Evolutionary conservation across 2,329 filamentous ascomycete species (phyloP), one percentile per base, ranked within the genome.

Genomic region (Ustilaginoidea virens): DNA sequence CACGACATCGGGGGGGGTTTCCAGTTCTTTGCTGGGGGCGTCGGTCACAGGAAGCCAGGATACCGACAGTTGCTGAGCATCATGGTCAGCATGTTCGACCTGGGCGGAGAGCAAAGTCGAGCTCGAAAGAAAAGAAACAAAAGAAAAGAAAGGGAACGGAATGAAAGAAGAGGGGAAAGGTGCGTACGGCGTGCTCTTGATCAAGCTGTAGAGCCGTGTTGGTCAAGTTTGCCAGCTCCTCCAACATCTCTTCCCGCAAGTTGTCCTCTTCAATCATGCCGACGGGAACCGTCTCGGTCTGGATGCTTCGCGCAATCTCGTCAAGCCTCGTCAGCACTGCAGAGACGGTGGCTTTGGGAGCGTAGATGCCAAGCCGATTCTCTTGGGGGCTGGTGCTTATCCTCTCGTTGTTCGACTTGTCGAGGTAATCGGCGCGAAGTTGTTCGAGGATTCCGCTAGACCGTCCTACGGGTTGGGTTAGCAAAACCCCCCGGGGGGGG

Each of bases 1-100:
- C 11, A 64, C 61, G 10, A 58, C 44, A 23, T 69, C 61, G 19
- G 48, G 48, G 2, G 48, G 40, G 30, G 56, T 48, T 39, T 68
- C 60, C 5, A 52, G 42, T 10, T 34, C 29, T 16, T 39, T 35
- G 7, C 17, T 17, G 9, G 35, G 19, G n/a, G 13, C 14, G 11
- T 22, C 23, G 5, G 31, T 16, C 9, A 51, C 32, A 7, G 53
- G 42, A 7, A 66, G 44, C 62, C 63, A 67, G 5, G 52, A 54
- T 8, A 66, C 48, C 8, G 44, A 32, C n/a, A 50, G 36, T 19
- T 42, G n/a, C n/a, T n/a, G n/a, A n/a, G n/a, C n/a, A n/a, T n/a
- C n/a, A n/a, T n/a, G n/a, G n/a, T n/a, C n/a, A n/a, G n/a, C n/a
- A n/a, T n/a, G n/a, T n/a, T n/a, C n/a, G n/a, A n/a, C n/a, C n/a